Evolutionary conservation across 139 green algal species (phyloP), one percentile per base, ranked within the genome.

Genomic region (Chlorella sp.): DNA sequence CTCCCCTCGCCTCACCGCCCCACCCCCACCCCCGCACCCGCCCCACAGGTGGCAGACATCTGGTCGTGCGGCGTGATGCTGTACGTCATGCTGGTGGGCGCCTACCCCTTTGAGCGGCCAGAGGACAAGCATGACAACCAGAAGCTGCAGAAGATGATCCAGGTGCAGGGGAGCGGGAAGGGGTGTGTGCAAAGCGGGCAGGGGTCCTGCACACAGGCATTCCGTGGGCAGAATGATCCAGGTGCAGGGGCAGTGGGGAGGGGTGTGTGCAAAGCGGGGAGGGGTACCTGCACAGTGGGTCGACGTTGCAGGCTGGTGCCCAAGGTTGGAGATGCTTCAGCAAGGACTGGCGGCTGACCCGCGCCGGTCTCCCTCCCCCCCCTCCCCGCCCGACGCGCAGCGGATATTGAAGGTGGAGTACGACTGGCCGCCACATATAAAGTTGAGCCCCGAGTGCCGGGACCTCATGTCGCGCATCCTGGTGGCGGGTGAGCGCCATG

Each of bases 1-100:
- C 7, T 11, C 46, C 46, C 46, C 17, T 20, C 2, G 38, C 77
- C 51, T 76, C 38, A 41, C 60, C 48, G 8, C 14, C 46, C 48
- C 84, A 34, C 22, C 41, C 20, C 65, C 30, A 32, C 43, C 7
- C 41, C 32, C 67, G 14, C 34, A 60, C 51, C 26, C 64, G 1
- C 22, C 7, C 17, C 44, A 58, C 83, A 95, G 86, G 90, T 94
- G 36, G 95, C 97, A 1, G 97, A 99, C 92, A 95, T 99, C 75
- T 99, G 97, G 97, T 98, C 92, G 3, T 98, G 95, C 87, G 97
- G 97, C 2, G 97, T 99, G 30, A 98, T 98, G 90, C 91, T 99
- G 82, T 99, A 98, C 86, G 97, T 99, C 30, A 99, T 99, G 97
- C 86, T 97, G 64, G 84, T 92, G n/a, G 91, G 89, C 9, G 93